Percentiles rank a stretch among this genome's conserved stretches.
phyloP scores from a whole-genome alignment of 768 basidiomycete genomes.

The Tulasnella sp. region DNA sequence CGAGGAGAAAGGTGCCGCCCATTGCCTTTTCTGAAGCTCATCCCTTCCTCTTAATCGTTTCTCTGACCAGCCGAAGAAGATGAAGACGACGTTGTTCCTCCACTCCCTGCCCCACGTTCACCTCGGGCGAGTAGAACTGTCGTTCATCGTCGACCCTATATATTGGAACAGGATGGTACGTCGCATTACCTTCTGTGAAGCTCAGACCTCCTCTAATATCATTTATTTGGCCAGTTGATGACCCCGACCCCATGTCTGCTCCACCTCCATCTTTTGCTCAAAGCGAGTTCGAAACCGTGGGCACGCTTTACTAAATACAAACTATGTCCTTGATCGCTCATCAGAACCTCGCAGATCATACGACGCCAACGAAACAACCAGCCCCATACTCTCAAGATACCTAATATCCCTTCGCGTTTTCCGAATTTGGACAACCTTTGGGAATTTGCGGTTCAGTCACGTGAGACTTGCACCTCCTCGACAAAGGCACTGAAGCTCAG shows the following conservation, averaged over 20 bases:
- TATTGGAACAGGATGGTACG: neutral
- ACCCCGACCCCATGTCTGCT: neutral
- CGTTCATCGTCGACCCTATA: neutral
- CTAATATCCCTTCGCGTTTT: conserved; percentile 59
- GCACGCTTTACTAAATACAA: neutral
- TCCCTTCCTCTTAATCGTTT: neutral
- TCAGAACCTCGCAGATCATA: conserved; percentile 45
- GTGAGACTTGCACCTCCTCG: neutral
- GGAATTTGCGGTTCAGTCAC: conserved; percentile 59
- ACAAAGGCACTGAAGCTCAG: neutral
- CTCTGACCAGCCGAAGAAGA: neutral
- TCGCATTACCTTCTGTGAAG: neutral
- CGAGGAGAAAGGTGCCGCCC: neutral
- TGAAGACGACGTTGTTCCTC: neutral
- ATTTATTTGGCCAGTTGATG: neutral
- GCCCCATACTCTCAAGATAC: conserved; percentile 48
- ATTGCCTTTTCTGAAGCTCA: neutral
- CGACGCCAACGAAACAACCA: conserved; percentile 59
- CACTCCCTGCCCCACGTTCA: neutral
- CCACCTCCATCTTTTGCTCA: conserved; percentile 53
- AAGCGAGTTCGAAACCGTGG: conserved; percentile 54
- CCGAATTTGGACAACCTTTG: conserved; percentile 64
- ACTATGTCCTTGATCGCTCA: neutral
- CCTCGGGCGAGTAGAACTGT: neutral
- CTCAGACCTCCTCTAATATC: neutral